phyloP scores from a whole-genome alignment of 768 basidiomycete species.

The Hericium coralloides region DNA sequence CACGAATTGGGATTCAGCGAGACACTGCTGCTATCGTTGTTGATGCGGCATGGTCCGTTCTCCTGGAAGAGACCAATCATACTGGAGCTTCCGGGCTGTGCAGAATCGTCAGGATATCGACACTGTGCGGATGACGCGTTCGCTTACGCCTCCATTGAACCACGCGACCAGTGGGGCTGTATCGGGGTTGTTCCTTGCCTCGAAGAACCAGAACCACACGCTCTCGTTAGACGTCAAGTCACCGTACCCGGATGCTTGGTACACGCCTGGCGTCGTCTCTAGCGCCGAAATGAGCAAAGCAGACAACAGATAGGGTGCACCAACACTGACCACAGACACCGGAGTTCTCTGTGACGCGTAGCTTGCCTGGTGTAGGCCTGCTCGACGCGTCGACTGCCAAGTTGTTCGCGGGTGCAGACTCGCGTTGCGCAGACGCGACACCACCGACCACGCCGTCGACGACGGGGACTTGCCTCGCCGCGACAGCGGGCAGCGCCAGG shows the following conservation, averaged over 20 bases:
- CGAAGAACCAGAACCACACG: constrained; percentile 68
- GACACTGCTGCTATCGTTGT: constrained; percentile 49
- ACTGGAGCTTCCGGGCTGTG: constrained; percentile 30
- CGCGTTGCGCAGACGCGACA: constrained; percentile 13
- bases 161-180: constrained; percentile 57
- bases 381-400: background rate
- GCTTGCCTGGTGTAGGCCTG: constrained; percentile 32
- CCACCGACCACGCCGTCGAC: constrained; percentile 45
- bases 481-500: constrained; percentile 12
- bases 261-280: constrained; percentile 55
- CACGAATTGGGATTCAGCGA: constrained; percentile 46
- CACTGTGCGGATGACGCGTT: background rate
- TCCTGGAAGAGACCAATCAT: constrained; percentile 84
- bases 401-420: background rate
- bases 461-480: constrained; percentile 36
- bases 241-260: constrained; percentile 55
- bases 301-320: background rate
- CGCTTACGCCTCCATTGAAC: constrained; percentile 48
- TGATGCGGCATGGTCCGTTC: constrained; percentile 79
- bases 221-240: constrained; percentile 49
- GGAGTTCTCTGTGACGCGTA: constrained; percentile 51
- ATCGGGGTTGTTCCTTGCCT: constrained; percentile 48
- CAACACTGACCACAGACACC: constrained; percentile 42
- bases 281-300: background rate
- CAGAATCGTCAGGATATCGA: background rate